phyloP scores from a whole-genome alignment of 768 basidiomycete species.

The Termitomyces sp. region DNA sequence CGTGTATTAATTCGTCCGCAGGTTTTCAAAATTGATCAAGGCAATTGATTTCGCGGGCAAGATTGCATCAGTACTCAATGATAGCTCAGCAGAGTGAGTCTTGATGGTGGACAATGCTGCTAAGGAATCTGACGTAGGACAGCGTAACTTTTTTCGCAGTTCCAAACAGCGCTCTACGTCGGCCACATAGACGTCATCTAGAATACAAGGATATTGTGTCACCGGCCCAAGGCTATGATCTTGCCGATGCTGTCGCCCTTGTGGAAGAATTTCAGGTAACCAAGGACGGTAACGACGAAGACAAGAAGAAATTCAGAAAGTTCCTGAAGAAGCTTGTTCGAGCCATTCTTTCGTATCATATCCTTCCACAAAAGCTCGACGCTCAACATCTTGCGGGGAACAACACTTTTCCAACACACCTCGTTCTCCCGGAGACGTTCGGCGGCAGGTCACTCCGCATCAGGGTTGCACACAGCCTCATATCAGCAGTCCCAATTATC shows the following conservation, averaged over 20 bases:
- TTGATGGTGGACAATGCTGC: background rate
- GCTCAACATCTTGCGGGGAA: constrained; percentile 39
- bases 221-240: constrained; percentile 8
- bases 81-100: constrained; percentile 11
- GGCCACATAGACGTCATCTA: constrained; percentile 8
- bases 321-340: constrained; percentile 49
- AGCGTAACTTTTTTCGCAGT: constrained; percentile 54
- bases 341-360: constrained; percentile 52
- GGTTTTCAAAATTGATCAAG: constrained; percentile 19
- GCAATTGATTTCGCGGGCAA: constrained; percentile 19
- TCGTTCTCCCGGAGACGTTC: constrained; percentile 35
- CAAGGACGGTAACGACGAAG: constrained; percentile 25
- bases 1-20: background rate
- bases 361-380: constrained; percentile 35
- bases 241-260: constrained; percentile 20
- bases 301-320: constrained; percentile 46
- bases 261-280: constrained; percentile 29
- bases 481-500: constrained; percentile 32
- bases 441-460: constrained; percentile 42
- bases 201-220: constrained; percentile 2
- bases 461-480: constrained; percentile 24
- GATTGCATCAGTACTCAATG: constrained; percentile 13
- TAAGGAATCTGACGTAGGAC: background rate
- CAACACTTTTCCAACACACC: constrained; percentile 45
- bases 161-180: constrained; percentile 37